phyloP scores from a whole-genome alignment of 352 stramenopile species.

The Plasmopara halstedii region DNA sequence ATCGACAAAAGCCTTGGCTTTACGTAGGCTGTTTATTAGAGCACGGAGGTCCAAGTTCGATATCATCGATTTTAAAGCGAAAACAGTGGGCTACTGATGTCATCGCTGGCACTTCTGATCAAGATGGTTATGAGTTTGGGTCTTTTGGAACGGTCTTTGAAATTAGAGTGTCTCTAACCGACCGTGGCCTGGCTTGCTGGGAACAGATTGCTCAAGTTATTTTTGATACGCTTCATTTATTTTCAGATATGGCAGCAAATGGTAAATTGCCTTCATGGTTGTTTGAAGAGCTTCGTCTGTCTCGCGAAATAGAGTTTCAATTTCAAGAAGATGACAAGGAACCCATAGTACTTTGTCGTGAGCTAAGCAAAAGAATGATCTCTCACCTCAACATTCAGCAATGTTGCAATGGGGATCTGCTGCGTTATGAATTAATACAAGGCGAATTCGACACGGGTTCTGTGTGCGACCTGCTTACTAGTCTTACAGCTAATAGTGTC shows the following conservation, averaged over 20 bases:
- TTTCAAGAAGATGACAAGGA: slow-evolving; percentile 51
- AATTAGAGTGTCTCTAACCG: slow-evolving; percentile 41
- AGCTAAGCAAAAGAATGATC: slow-evolving; percentile 56
- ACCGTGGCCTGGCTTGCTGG: slow-evolving; percentile 32
- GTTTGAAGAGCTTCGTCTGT: slow-evolving; percentile 46
- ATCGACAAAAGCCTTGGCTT: slow-evolving; percentile 47
- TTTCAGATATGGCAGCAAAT: slow-evolving; percentile 1
- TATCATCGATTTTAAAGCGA: slow-evolving; percentile 32
- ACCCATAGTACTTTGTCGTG: slow-evolving; percentile 28
- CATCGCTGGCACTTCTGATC: slow-evolving; percentile 36
- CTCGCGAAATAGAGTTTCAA: slow-evolving; percentile 42
- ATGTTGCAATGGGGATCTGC: slow-evolving; percentile 26
- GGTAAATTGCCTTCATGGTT: slow-evolving; percentile 32
- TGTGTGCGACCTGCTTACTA: slow-evolving; percentile 22
- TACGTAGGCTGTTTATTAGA: slow-evolving; percentile 45
- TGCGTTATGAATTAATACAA: slow-evolving; percentile 51
- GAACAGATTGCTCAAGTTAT: slow-evolving; percentile 36
- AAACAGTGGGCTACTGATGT: slow-evolving; percentile 38
- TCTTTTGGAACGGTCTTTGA: slow-evolving; percentile 54
- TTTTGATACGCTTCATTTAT: slow-evolving; percentile 36
- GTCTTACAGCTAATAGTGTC: slow-evolving; percentile 47
- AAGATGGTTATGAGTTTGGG: slow-evolving; percentile 54
- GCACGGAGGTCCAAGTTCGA: slow-evolving; percentile 42
- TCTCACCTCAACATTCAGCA: slow-evolving; percentile 27
- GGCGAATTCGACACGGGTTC: slow-evolving; percentile 30